Percentiles rank a stretch among this genome's conserved stretches.
phyloP scores from a whole-genome alignment of 1,284 basidiomycete species.

The Rhodotorula mucilaginosa region DNA sequence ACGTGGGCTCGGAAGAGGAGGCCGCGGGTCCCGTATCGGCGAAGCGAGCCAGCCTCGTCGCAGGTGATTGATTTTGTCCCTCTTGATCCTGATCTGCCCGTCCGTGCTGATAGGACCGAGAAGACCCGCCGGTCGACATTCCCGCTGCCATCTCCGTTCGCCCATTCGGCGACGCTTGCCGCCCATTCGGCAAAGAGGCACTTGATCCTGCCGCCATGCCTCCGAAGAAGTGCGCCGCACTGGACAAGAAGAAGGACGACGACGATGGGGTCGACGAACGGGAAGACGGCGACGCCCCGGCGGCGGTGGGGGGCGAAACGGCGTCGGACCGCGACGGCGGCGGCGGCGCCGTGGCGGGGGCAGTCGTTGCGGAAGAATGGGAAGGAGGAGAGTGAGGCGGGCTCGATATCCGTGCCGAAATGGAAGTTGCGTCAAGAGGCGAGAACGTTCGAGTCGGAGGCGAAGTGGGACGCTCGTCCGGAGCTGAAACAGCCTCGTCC shows the following conservation, averaged over 20 bases:
- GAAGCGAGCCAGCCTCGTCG: no score
- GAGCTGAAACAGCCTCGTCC: no score
- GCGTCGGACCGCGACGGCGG: not conserved
- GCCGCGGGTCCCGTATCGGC: no score
- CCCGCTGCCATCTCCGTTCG: not conserved
- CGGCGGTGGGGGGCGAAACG: not conserved
- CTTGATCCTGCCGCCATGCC: not conserved
- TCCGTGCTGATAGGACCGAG: not conserved
- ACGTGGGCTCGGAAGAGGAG: no score
- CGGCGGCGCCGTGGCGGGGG: not conserved
- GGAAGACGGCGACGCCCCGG: not conserved
- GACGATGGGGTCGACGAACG: not conserved
- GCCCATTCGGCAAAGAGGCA: not conserved
- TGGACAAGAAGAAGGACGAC: not conserved
- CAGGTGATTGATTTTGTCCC: not conserved
- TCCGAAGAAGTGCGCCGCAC: not conserved
- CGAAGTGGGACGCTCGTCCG: no score
- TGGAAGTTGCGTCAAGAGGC: no score
- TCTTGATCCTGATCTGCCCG: not conserved
- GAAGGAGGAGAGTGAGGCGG: not conserved
- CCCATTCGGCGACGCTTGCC: no score
- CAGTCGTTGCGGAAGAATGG: not conserved
- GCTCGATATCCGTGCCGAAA: not conserved
- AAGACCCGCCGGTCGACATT: no score
- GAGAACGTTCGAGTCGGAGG: no score